These are phyloP conservation scores for Seiridium cupressi DNA, from an alignment of 2,329 filamentous ascomycete species.

Conservation along the genomic window DNA sequence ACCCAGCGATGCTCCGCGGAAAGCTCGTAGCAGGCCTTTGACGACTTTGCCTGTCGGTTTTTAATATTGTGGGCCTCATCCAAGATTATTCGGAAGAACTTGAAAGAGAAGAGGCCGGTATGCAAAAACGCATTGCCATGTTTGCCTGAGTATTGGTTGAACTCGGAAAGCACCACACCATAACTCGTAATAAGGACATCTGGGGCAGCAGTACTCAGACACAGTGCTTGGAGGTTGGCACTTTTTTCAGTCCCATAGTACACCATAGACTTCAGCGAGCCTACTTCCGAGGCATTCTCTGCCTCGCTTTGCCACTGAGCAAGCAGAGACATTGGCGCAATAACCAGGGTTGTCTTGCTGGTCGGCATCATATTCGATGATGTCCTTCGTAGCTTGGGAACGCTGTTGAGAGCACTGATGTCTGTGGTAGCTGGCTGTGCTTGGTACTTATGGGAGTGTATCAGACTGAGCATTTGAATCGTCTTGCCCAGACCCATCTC, in stretches of 20 bases:
- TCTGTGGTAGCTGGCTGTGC: conserved; percentile 34
- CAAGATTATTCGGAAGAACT: conserved; percentile 92
- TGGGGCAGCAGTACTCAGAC: conserved; percentile 72
- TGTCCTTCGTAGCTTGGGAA: conserved; percentile 60
- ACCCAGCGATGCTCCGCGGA: conserved; percentile 86
- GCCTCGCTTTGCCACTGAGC: conserved; percentile 97
- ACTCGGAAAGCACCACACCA: conserved; percentile 87
- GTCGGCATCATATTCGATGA: conserved; percentile 62
- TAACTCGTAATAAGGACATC: conserved; percentile 95
- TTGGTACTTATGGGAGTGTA: conserved; percentile 72
- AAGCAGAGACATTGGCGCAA: conserved; percentile 97
- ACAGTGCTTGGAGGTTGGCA: conserved; percentile 74
- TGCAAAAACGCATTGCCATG: conserved; percentile 64
- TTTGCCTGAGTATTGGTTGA: conserved; percentile 67
- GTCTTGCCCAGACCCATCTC: conserved; percentile 99
- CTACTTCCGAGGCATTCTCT: conserved; percentile 81
- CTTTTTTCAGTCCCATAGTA: conserved; percentile 91
- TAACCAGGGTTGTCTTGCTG: conserved; percentile 86
- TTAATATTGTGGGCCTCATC: conserved; percentile 97
- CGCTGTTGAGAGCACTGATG: conserved; percentile 44
- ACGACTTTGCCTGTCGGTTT: conserved; percentile 84
- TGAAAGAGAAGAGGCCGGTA: conserved; percentile 81
- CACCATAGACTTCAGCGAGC: conserved; percentile 78
- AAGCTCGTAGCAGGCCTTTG: conserved; percentile 91
- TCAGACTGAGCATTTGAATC: conserved; percentile 93